These are phyloP conservation scores for Dimocarpus longan DNA, from an alignment of 345 rosid genomes.

Conservation along the genomic window DNA sequence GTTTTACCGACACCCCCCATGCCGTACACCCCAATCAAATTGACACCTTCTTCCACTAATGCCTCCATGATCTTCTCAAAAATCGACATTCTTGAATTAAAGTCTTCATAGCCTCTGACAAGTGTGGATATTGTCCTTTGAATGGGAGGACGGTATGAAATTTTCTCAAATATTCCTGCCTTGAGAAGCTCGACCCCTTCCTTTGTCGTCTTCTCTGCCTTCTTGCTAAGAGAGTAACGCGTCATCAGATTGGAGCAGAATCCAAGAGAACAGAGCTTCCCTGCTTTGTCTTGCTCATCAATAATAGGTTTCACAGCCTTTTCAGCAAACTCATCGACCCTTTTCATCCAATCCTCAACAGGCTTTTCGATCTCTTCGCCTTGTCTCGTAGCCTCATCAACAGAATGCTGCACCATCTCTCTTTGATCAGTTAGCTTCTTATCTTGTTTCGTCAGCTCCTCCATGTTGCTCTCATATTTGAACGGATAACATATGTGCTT, in stretches of 20 bases:
- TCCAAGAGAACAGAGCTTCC: neutral
- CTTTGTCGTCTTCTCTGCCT: neutral
- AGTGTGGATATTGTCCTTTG: neutral
- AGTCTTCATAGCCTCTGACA: neutral
- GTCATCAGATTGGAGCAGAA: neutral
- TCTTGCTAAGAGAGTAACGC: neutral
- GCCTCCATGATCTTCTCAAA: neutral
- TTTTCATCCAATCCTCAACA: neutral
- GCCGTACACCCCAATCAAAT: constrained; percentile 21
- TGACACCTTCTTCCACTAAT: neutral
- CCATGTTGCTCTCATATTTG: constrained; percentile 14
- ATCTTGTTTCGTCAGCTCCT: neutral
- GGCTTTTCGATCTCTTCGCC: neutral
- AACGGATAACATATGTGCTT: neutral
- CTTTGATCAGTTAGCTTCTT: neutral
- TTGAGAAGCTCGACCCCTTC: neutral
- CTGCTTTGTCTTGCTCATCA: neutral
- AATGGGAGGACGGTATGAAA: neutral
- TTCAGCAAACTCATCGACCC: neutral
- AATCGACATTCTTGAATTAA: neutral
- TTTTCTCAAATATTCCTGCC: neutral
- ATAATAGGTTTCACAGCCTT: too few relatives aligned
- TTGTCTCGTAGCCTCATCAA: neutral
- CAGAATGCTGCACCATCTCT: neutral
- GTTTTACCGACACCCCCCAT: constrained; percentile 22